Evolutionary conservation across 2,329 filamentous ascomycete genomes (phyloP).

Genomic region (Davidsoniella virescens): DNA sequence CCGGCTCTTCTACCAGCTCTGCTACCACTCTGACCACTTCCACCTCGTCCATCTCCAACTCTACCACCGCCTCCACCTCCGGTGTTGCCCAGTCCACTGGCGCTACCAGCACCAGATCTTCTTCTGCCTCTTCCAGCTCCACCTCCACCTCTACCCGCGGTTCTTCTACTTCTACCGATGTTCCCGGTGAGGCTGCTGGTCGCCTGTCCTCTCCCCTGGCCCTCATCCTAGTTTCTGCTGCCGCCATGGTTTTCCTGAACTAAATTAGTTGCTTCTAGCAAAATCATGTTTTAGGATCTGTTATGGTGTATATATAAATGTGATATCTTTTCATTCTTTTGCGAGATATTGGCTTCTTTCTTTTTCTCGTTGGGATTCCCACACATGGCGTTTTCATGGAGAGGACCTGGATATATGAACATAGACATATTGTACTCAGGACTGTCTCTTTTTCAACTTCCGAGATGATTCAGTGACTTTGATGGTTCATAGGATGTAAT

Average conservation of each 20-base stretch:
- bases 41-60: constrained; percentile 14
- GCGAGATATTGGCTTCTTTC: background rate
- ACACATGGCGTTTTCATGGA: background rate
- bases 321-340: background rate
- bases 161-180: constrained; percentile 14
- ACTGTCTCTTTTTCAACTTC: background rate
- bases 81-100: constrained; percentile 6
- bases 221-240: constrained; percentile 24
- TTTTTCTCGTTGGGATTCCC: background rate
- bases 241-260: constrained; percentile 27
- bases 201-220: constrained; percentile 25
- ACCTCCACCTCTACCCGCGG: background rate
- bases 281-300: background rate
- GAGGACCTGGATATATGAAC: background rate
- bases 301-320: too few species aligned
- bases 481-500: constrained; percentile 1
- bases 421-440: background rate
- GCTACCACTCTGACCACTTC: constrained; percentile 11
- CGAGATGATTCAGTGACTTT: background rate
- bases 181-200: constrained; percentile 15
- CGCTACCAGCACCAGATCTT: constrained; percentile 11
- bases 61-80: constrained; percentile 14
- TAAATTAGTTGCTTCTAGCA: constrained; percentile 16
- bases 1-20: constrained; percentile 9
- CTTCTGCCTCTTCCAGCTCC: constrained; percentile 14